phyloP scores from a whole-genome alignment of 1,139 yeast species.

The Candida tetrigidarum region DNA sequence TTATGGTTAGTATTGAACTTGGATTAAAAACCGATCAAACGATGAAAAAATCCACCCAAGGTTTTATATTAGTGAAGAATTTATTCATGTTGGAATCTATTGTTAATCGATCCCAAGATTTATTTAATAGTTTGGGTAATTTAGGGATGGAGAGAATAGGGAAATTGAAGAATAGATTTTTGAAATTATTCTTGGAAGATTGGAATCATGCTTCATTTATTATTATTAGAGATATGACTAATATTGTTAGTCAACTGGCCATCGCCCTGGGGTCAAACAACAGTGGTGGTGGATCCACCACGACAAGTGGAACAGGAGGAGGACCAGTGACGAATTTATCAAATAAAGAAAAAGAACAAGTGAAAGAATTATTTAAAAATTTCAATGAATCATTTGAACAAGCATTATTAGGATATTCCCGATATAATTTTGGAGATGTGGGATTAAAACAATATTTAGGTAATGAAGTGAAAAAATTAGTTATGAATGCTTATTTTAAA shows the following conservation, averaged over 20 bases:
- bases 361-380: conserved; percentile 81
- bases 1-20: conserved; percentile 62
- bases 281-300: neutral
- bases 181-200: conserved; percentile 76
- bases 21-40: conserved; percentile 41
- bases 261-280: too few species aligned
- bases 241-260: conserved; percentile 27
- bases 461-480: conserved; percentile 68
- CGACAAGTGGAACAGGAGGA: conserved; percentile 13
- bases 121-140: conserved; percentile 61
- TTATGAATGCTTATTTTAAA: conserved; percentile 82
- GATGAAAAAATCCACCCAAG: conserved; percentile 56
- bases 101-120: conserved; percentile 58
- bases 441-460: conserved; percentile 62
- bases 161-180: conserved; percentile 71
- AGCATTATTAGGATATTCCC: conserved; percentile 64
- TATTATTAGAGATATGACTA: conserved; percentile 71
- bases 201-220: conserved; percentile 84
- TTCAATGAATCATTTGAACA: conserved; percentile 87
- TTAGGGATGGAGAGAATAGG: conserved; percentile 69
- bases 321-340: conserved; percentile 33
- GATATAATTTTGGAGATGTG: conserved; percentile 68
- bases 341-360: conserved; percentile 77
- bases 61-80: conserved; percentile 74
- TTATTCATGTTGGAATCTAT: conserved; percentile 76